These are phyloP conservation scores for Amphichorda felina DNA, from an alignment of 2,329 filamentous ascomycete genomes.

Conservation along the genomic window DNA sequence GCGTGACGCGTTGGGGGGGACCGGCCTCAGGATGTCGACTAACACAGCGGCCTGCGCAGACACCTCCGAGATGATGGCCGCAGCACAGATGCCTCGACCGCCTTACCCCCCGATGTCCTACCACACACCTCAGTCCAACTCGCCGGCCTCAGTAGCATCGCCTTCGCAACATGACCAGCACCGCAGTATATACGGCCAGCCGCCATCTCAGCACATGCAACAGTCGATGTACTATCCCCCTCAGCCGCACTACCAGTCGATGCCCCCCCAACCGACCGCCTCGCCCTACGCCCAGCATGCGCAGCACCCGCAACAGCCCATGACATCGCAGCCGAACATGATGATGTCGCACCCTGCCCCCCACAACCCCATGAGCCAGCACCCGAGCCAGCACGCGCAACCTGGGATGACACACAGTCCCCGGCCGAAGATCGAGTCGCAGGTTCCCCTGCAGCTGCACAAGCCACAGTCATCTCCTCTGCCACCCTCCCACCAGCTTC, in stretches of 20 bases:
- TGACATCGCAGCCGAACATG: conserved; percentile 53
- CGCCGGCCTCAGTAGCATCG: conserved; percentile 84
- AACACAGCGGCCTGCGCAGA: conserved; percentile 22
- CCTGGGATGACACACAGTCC: conserved; percentile 48
- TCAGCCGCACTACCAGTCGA: conserved; percentile 50
- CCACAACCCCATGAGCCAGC: conserved; percentile 47
- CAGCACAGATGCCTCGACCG: conserved; percentile 57
- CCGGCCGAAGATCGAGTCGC: conserved; percentile 50
- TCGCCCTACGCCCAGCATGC: conserved; percentile 51
- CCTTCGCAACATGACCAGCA: conserved; percentile 83
- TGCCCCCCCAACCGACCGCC: conserved; percentile 49
- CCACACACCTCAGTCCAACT: conserved; percentile 90
- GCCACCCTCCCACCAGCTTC: conserved; percentile 22
- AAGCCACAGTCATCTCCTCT: conserved; percentile 35
- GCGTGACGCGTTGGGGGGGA: too few species aligned
- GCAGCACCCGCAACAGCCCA: conserved; percentile 37
- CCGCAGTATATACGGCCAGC: conserved; percentile 74
- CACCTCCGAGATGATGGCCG: conserved; percentile 56
- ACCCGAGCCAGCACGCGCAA: conserved; percentile 43
- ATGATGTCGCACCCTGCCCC: conserved; percentile 52
- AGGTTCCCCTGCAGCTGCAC: conserved; percentile 50
- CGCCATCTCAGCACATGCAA: conserved; percentile 65
- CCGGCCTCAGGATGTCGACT: not conserved
- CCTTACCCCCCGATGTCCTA: conserved; percentile 83
- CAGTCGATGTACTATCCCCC: conserved; percentile 66